phyloP scores from a whole-genome alignment of 2,329 filamentous ascomycete species.

The Trichoderma guizhouense region DNA sequence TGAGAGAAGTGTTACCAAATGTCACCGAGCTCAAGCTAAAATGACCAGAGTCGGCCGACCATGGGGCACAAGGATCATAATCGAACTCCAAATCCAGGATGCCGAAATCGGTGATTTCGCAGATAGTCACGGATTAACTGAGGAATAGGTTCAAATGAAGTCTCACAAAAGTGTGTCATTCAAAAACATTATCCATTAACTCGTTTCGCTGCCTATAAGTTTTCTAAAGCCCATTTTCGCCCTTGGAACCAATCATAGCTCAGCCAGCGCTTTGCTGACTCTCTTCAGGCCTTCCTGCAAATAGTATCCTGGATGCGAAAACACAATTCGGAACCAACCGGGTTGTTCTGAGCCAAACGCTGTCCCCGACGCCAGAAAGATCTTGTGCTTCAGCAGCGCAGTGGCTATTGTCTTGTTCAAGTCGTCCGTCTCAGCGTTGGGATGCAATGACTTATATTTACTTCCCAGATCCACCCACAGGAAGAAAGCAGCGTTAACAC shows the following conservation, averaged over 20 bases:
- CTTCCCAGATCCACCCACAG: conserved; percentile 48
- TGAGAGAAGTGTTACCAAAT: neutral
- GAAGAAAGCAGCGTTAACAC: conserved; percentile 53
- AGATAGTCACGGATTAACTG: neutral
- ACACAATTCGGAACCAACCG: conserved; percentile 40
- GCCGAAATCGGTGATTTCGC: neutral
- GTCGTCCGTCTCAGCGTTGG: conserved; percentile 19
- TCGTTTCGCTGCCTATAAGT: neutral
- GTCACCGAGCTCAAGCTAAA: neutral
- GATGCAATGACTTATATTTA: conserved; percentile 25
- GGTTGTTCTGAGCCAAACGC: conserved; percentile 36
- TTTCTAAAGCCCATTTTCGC: neutral
- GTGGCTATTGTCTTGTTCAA: conserved; percentile 27
- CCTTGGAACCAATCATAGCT: neutral
- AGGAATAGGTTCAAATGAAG: neutral
- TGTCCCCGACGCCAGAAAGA: conserved; percentile 36
- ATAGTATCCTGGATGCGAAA: conserved; percentile 32
- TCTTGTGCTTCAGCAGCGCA: conserved; percentile 28
- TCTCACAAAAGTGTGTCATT: neutral
- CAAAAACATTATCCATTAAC: neutral
- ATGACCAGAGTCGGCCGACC: neutral
- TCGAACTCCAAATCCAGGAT: neutral
- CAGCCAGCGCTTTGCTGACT: conserved; percentile 6
- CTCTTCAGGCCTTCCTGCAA: conserved; percentile 25
- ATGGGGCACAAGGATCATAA: neutral